Evolutionary conservation across 2,329 filamentous ascomycete genomes (phyloP), one percentile per base, ranked within the genome.

Genomic region (Exophiala lecanii-corni): DNA sequence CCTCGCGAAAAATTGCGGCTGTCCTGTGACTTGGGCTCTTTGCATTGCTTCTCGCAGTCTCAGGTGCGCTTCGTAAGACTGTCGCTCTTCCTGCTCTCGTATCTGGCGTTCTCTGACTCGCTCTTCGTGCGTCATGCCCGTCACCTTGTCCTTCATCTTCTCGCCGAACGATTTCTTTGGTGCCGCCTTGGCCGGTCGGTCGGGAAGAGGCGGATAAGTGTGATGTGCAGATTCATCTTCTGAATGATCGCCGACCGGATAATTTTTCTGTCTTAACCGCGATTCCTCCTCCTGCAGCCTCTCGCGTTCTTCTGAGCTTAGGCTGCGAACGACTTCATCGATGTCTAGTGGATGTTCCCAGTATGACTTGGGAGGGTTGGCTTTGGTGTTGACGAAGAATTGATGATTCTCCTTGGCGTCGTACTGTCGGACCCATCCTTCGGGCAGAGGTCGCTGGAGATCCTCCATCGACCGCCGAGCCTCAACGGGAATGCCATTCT

Each of bases 331-430:
- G 56, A 73, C 80, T 38, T 69, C 53, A 2, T 74, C 69, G 55
- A 80, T 78, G 54, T 81, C 78, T 58, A 79, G 75, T 0, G 78
- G 78, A 55, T 81, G 78, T 33, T 72, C 68, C 78, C 78, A 81
- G 52, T 77, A 79, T 43, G 72, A 73, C 35, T 75, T 70, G 1
- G 76, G 76, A 1, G 77, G 77, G 9, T 71, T 61, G 19, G 65
- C 59, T 20, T 55, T 70, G 1, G 75, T 81, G 60, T 81, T 74
- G 55, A 81, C 77, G 60, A 78, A 81, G 70, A 79, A 82, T 54
- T 81, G 77, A 55, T 81, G 78, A 13, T 71, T 57, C 9, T 66
- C 67, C 39, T 72, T 55, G 1, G 68, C 57, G 55, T 82, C 78
- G 58, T 72, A 81, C 45, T 71, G 68, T 2, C 78, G 65, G 1